Evolutionary conservation across 2,329 filamentous ascomycete species (phyloP), one percentile per base, ranked within the genome.

Genomic region (Botrytis deweyae): DNA sequence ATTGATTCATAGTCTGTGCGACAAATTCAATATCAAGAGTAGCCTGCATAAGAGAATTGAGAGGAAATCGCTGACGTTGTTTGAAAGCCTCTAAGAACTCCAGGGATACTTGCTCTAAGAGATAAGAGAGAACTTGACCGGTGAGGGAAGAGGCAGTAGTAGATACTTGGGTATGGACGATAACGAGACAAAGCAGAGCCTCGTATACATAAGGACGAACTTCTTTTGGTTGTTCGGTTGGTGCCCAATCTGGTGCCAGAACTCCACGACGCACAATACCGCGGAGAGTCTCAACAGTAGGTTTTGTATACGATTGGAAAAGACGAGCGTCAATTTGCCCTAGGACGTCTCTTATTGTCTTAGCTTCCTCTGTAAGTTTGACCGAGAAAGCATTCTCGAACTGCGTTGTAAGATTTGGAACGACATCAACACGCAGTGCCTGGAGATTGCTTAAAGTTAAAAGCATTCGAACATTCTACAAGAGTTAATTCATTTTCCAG

Each of bases 11-110:
- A 8, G 95, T 98, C 84, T 99, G 96, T 0, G 95, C 93, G 73
- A 98, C 91, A 81, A 99, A 98, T 83, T 99, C 96, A 1, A 98
- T 95, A 80, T 99, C 96, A 1, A 99, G 89, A 0, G 96, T 99
- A 1, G 97, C 97, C 83, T 99, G 97, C 91, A 98, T 97, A 69
- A 99, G 88, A 10, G 93, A 91, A 8, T 92, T 87, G 0, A 99
- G 89, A 1, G 90, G 88, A 83, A 96, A 98, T 33, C 86, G 86
- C 44, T 78, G 82, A 10, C 91, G 90, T 52, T 86, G 81, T 82
- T 88, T 86, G 86, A 98, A 97, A 0, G 93, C 91, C 42, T 91
- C 88, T 25, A 98, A 90, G n/a, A 98, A 90, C 75, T 94, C 91
- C 9, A 88, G 85, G 18, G 92, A 95, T 18, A 92, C 88, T 80